These are phyloP conservation scores for Heliamphora pulchella DNA, from an alignment of 179 eudicot genomes.

Conservation along the genomic window DNA sequence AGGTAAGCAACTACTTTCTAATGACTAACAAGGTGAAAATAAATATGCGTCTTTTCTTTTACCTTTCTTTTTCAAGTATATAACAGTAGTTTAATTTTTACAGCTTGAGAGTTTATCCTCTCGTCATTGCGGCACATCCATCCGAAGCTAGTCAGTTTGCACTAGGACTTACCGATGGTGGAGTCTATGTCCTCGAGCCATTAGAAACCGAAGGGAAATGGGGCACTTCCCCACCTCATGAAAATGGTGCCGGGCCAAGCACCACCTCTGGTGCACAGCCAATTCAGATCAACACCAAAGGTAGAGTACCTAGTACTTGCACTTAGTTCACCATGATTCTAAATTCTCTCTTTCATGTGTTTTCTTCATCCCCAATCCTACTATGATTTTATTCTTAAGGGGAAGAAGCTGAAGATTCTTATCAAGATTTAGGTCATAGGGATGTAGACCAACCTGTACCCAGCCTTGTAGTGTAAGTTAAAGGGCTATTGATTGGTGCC, in stretches of 20 bases:
- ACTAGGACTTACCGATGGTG: conserved; percentile 63
- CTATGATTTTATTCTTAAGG: conserved; percentile 8
- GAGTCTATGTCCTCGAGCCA: conserved; percentile 58
- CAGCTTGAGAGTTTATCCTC: conserved; percentile 49
- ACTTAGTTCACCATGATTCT: not conserved
- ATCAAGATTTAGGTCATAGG: conserved; percentile 15
- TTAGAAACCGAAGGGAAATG: conserved; percentile 62
- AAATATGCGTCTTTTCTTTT: not conserved
- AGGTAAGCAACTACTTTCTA: conserved; percentile 30
- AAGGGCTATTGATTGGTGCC: conserved; percentile 3
- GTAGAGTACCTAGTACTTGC: conserved; percentile 13
- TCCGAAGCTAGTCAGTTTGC: conserved; percentile 63
- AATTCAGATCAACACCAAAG: conserved; percentile 52
- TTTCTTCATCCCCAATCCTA: conserved; percentile 1
- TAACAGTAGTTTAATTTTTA: conserved; percentile 1
- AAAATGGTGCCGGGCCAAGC: conserved; percentile 51
- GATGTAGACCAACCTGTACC: conserved; percentile 17
- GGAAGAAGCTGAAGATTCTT: conserved; percentile 10
- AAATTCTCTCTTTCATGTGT: conserved; percentile 2
- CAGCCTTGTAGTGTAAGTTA: conserved; percentile 18
- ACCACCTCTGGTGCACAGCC: conserved; percentile 29
- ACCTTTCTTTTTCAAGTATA: conserved; percentile 8
- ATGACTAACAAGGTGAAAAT: not conserved
- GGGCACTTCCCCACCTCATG: conserved; percentile 51
- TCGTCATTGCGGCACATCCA: conserved; percentile 70